Evolutionary conservation across 2,329 filamentous ascomycete genomes (phyloP), one percentile per base, ranked within the genome.

Genomic region (Ophiostoma australiae): DNA sequence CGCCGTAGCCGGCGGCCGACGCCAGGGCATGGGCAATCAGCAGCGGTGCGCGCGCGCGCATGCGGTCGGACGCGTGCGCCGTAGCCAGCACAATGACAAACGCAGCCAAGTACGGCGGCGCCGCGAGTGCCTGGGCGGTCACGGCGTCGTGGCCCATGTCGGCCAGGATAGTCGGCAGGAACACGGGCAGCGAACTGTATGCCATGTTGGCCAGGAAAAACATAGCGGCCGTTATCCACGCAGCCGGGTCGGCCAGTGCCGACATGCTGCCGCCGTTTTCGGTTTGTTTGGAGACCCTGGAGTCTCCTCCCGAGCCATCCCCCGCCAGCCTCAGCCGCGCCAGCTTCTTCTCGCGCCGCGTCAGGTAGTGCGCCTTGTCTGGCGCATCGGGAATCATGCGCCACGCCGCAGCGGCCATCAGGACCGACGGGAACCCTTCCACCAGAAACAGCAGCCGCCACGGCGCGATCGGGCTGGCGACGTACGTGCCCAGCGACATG

Each of bases 201-300:
- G 93, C 91, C 78, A 96, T 90, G 80, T 97, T 97, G 77, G 91
- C 89, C 79, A 90, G 88, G 82, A 96, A 93, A 83, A 96, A 92
- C 87, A 97, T 96, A 75, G 87, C 80, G 0, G 92, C 90, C 4
- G 91, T 91, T 61, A 94, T 83, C 81, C 92, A 94, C 71, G 87
- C 87, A 74, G 89, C 89, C 0, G 90, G 89, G 79, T 93, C 90
- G n/a, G 35, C 35, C 31, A n/a, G 17, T 6, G n/a, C 37, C 48
- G 4, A 10, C 66, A 52, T 33, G 3, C 27, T 37, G 7, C 27
- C n/a, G 52, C 13, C 31, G 11, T 13, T 15, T 33, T n/a, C 23
- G 39, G 4, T 55, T 23, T 31, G 23, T 33, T 3, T 10, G 31
- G 31, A 31, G 27, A 31, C 27, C 3, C 27, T 3, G 27, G 27